Percentiles rank a stretch among this genome's conserved stretches.
Evolutionary conservation across 129 eudicot species (phyloP).

Genomic region (Cynara cardunculus): DNA sequence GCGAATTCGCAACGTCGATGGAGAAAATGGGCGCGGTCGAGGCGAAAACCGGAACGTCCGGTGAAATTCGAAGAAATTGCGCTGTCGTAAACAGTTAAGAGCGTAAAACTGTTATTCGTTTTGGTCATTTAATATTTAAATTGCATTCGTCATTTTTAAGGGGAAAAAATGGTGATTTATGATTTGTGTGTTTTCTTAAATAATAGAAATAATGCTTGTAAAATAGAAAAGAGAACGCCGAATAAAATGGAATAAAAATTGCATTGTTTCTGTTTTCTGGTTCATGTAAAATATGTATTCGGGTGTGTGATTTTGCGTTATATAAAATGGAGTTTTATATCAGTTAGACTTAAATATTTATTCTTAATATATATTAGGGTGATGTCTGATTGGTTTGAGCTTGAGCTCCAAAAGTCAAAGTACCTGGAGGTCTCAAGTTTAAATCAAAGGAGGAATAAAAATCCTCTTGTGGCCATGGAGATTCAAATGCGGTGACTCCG

Average conservation of each 20-base stretch:
- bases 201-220: not conserved
- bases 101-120: not conserved
- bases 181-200: not conserved
- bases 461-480: too few species aligned
- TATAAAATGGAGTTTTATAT: not conserved
- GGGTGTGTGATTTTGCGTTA: not conserved
- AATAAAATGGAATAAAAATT: not conserved
- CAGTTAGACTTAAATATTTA: too few species aligned
- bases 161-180: not conserved
- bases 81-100: constrained; percentile 53
- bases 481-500: too few species aligned
- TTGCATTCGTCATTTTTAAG: not conserved
- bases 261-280: not conserved
- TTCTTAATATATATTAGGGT: too few species aligned
- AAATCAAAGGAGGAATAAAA: too few species aligned
- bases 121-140: not conserved
- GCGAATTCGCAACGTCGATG: constrained; percentile 69
- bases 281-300: not conserved
- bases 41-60: constrained; percentile 57
- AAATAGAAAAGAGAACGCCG: not conserved
- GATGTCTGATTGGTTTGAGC: too few species aligned
- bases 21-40: constrained; percentile 74
- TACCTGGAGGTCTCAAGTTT: too few species aligned
- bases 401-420: too few species aligned
- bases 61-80: constrained; percentile 68